phyloP scores from a whole-genome alignment of 148 eudicot genomes.

The Spergularia marina region DNA sequence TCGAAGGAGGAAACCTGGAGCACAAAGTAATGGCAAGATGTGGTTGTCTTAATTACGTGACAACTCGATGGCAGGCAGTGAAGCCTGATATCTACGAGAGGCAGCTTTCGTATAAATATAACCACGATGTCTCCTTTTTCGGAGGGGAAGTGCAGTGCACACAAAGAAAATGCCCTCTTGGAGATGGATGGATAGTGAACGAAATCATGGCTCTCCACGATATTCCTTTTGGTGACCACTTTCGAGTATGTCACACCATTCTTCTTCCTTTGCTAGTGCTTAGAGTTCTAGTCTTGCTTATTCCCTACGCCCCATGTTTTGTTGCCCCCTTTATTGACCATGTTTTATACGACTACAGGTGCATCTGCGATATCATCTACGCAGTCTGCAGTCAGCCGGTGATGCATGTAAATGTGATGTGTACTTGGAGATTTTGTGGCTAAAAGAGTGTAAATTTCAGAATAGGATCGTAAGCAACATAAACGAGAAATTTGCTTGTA shows the following conservation, averaged over 20 bases:
- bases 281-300: background rate
- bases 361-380: slow-evolving; percentile 56
- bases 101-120: slow-evolving; percentile 58
- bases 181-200: slow-evolving; percentile 54
- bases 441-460: slow-evolving; percentile 64
- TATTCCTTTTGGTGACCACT: slow-evolving; percentile 69
- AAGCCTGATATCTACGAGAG: slow-evolving; percentile 55
- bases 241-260: slow-evolving; percentile 47
- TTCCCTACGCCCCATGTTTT: background rate
- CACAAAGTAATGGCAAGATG: slow-evolving; percentile 59
- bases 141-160: slow-evolving; percentile 77
- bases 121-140: slow-evolving; percentile 58
- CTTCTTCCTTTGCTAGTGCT: background rate
- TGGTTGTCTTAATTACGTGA: slow-evolving; percentile 59
- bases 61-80: slow-evolving; percentile 61
- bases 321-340: background rate
- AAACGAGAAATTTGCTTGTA: slow-evolving; percentile 44
- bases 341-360: slow-evolving; percentile 45
- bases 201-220: slow-evolving; percentile 70
- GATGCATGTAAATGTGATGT: slow-evolving; percentile 56
- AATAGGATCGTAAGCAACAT: slow-evolving; percentile 61
- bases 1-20: slow-evolving; percentile 75
- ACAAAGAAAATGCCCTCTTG: slow-evolving; percentile 53
- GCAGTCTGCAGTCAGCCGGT: slow-evolving; percentile 25
- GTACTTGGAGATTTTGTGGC: slow-evolving; percentile 64